Base-by-base conservation (phyloP, 1,284 basidiomycete species). In the Moniliella sp. region DNA sequence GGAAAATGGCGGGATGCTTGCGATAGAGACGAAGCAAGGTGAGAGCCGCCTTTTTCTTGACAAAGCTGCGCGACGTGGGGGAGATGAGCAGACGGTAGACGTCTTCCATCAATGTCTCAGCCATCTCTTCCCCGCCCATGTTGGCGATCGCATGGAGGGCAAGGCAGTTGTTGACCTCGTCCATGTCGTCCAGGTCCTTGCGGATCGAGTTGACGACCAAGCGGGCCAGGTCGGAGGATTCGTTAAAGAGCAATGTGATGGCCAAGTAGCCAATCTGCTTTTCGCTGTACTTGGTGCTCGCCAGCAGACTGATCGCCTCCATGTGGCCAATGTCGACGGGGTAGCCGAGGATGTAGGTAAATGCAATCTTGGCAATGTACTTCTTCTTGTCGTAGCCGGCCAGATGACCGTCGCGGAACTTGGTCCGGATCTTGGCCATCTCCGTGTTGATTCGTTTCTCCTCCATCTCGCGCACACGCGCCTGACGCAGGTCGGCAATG, bases 311-410 rank as follows among this genome's bases (percentile, higher is more conserved):
- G 49, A 97, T 80, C 9, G 91, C 88, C 58, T 97, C 88, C 84
- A 97, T 91, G 62, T 97, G 88, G 4, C 91, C 91, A 19, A 97
- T 73, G 58, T 99, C 91, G 49, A 97, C 86, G 63, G 86, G 86
- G 67, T 97, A 97, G 18, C 91, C 91, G 38, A 97, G 69, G 46
- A 99, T 97, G 57, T 93, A 94, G 12, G 91, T 94, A 67, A 97
- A 99, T 41, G 97, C 78, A 50, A 99, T 88, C 67, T 99, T 94
- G 38, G 66, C 48, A 25, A 68, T 73, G 61, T 66, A 91, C 76
- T 94, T 94, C 66, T 94, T 94, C 71, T 88, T 91, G 66, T 93
- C 84, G 64, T 97, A 91, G 17, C 88, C 88, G 52, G 94, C 86
- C 46, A 97, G 65, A 57, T 86, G 86, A 12, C 86, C 88, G 52